phyloP scores from a whole-genome alignment of 2,329 filamentous ascomycete genomes.

The Colletotrichum echinochloae region DNA sequence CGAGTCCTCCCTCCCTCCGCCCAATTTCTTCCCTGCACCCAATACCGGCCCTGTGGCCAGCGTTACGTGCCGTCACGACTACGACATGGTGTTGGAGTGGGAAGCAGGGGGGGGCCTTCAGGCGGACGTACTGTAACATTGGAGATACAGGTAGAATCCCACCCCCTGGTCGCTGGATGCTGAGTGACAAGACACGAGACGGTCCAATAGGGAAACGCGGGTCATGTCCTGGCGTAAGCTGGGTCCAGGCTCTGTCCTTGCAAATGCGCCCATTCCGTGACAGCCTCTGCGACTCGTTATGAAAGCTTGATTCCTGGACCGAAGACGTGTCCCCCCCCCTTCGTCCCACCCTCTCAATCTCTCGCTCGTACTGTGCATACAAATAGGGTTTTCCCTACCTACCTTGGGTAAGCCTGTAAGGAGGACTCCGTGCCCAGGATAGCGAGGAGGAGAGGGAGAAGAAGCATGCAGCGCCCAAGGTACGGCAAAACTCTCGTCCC shows the following conservation, averaged over 20 bases:
- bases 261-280: constrained; percentile 1
- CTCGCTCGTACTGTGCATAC: not conserved
- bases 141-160: too few relatives aligned
- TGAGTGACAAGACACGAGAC: constrained; percentile 11
- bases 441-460: not conserved
- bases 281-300: constrained; percentile 15
- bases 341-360: too few relatives aligned
- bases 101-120: constrained; percentile 1
- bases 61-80: constrained; percentile 19
- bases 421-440: too few relatives aligned
- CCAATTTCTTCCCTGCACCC: not conserved
- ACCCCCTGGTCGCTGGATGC: too few relatives aligned
- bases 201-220: constrained; percentile 7
- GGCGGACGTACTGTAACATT: too few relatives aligned
- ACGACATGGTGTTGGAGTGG: constrained; percentile 19
- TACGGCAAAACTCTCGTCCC: not conserved
- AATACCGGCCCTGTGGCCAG: not conserved
- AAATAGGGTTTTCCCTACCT: too few relatives aligned
- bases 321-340: not conserved
- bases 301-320: constrained; percentile 5
- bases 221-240: not conserved
- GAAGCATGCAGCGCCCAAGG: too few relatives aligned
- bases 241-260: constrained; percentile 15
- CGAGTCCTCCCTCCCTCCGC: not conserved
- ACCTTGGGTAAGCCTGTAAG: too few relatives aligned